Evolutionary conservation across 2,329 filamentous ascomycete species (phyloP), one percentile per base, ranked within the genome.

Genomic region (Fusarium sp.): DNA sequence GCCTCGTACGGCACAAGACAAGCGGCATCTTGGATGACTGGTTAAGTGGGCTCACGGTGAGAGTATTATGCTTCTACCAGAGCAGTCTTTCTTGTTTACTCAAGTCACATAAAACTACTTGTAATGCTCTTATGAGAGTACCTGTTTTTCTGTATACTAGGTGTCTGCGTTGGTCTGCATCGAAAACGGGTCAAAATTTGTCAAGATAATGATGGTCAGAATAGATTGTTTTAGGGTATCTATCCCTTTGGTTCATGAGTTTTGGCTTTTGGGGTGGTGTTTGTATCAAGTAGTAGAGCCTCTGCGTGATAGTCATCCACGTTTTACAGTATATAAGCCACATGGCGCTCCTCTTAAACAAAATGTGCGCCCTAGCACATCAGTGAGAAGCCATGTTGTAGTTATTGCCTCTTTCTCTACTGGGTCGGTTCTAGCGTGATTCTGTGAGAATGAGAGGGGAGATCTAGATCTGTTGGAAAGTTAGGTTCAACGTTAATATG

Each of bases 21-120:
- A 80, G 94, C 97, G 40, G 90, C 94, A 6, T 90, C 95, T 63
- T 98, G 96, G 97, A 92, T 98, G 90, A 92, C 90, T 57, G 92
- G 93, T 68, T 98, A 71, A 69, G 22, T 56, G 6, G 18, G 11
- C 16, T 5, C 40, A 57, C 3, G 9, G 36, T 40, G 27, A 31
- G 9, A 52, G 35, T 27, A 18, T 25, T 18, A 27, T 11, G 13
- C n/a, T 42, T 42, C 29, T 25, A n/a, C 10, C 33, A 3, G 14
- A 22, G 29, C 29, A 10, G 27, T 27, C 5, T 35, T 36, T 38
- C 14, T 62, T 29, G n/a, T 31, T 52, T 52, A 10, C 47, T 16
- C 29, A 50, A 22, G 33, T 29, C 57, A 27, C 20, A n/a, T 14
- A 29, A n/a, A 42, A 42, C 29, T 60, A 42, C 45, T 52, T 57